Conservation (phyloP, 768 basidiomycete species). For the Boletus tomentosulus region DNA sequence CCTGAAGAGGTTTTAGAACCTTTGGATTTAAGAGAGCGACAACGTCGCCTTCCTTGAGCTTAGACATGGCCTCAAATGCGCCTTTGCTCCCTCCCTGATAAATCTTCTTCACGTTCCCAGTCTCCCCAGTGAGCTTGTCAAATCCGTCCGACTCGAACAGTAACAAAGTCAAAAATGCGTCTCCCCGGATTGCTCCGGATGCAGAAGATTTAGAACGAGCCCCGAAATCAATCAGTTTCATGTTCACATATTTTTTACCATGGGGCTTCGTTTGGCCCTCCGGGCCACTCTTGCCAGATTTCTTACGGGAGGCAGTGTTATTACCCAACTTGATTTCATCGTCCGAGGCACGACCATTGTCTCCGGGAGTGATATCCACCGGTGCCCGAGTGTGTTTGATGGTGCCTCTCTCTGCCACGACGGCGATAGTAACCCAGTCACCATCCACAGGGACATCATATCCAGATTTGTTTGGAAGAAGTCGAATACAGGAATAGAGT, state of each 20-base stretch:
- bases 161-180: slow-evolving; percentile 77
- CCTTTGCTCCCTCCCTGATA: slow-evolving; percentile 91
- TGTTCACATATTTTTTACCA: slow-evolving; percentile 80
- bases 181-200: slow-evolving; percentile 65
- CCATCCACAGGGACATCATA: slow-evolving; percentile 90
- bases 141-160: slow-evolving; percentile 84
- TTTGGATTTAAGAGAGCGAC: slow-evolving; percentile 85
- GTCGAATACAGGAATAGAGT: slow-evolving; percentile 81
- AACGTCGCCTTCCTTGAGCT: slow-evolving; percentile 85
- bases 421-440: slow-evolving; percentile 95
- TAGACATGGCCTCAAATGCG: slow-evolving; percentile 85
- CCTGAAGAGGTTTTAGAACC: slow-evolving; percentile 83
- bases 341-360: slow-evolving; percentile 40
- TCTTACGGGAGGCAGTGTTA: slow-evolving; percentile 6
- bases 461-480: slow-evolving; percentile 71
- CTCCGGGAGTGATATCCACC: slow-evolving; percentile 43
- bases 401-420: slow-evolving; percentile 86
- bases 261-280: slow-evolving; percentile 34
- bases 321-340: slow-evolving; percentile 16
- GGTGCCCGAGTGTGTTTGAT: slow-evolving; percentile 70
- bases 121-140: slow-evolving; percentile 50
- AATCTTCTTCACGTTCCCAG: slow-evolving; percentile 51
- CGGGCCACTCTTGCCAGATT: slow-evolving; percentile 10
- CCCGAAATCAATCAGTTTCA: slow-evolving; percentile 83
- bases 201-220: slow-evolving; percentile 53